These are phyloP conservation scores for Ustilago tritici DNA, from an alignment of 1,284 basidiomycete species.

Conservation along the genomic window DNA sequence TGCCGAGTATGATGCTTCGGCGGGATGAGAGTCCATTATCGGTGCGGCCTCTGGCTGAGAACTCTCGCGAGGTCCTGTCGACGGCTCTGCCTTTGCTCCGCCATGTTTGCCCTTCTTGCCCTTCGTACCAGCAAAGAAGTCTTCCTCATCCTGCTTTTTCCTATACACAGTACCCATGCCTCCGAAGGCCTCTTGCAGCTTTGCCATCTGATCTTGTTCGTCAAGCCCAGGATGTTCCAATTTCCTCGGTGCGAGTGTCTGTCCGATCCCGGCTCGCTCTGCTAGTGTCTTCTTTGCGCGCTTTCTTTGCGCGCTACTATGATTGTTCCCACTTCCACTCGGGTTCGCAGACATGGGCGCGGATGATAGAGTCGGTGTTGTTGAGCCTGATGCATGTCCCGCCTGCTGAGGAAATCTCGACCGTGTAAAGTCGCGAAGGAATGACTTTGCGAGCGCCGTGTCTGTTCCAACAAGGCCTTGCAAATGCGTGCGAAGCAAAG, in stretches of 20 bases:
- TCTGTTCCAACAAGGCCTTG: slow-evolving; percentile 47
- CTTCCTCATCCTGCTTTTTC: slow-evolving; percentile 42
- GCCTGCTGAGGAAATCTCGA: slow-evolving; percentile 38
- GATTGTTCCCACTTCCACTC: background rate
- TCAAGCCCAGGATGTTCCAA: slow-evolving; percentile 10
- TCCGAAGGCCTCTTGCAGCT: slow-evolving; percentile 41
- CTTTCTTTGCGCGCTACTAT: slow-evolving; percentile 12
- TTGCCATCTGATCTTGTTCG: slow-evolving; percentile 36
- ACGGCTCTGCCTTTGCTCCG: background rate
- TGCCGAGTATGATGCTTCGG: background rate
- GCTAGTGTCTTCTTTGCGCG: slow-evolving; percentile 42
- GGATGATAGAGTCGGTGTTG: slow-evolving; percentile 7
- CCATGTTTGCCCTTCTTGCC: slow-evolving; percentile 30
- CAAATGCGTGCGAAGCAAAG: slow-evolving; percentile 34
- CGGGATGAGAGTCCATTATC: background rate
- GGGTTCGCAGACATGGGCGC: background rate
- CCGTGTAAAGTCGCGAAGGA: slow-evolving; percentile 33
- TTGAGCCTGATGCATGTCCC: slow-evolving; percentile 7
- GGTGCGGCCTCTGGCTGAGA: background rate
- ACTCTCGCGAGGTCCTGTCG: background rate
- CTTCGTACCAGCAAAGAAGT: slow-evolving; percentile 39
- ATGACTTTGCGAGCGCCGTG: slow-evolving; percentile 29
- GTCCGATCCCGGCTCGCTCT: slow-evolving; percentile 35
- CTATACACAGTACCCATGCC: slow-evolving; percentile 46
- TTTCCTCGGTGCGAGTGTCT: slow-evolving; percentile 35